These are phyloP conservation scores for Rhytidiadelphus loreus DNA, from an alignment of 225 moss, liverwort and hornwort species.

Conservation along the genomic window DNA sequence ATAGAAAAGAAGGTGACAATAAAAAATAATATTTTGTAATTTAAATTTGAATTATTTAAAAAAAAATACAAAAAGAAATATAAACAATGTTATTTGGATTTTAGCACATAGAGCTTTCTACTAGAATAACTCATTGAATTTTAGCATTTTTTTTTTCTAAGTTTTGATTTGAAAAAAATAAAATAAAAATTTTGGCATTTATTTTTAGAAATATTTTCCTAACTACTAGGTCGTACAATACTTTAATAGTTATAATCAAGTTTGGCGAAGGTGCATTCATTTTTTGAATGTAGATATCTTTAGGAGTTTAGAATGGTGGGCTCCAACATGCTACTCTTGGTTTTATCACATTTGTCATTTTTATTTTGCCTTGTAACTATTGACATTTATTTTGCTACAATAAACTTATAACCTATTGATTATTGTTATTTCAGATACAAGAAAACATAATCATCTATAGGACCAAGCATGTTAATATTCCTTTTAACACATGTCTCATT, in stretches of 20 bases:
- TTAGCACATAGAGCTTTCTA: background rate
- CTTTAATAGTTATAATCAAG: background rate
- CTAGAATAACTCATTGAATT: background rate
- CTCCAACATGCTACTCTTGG: no score
- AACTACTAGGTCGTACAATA: fast-evolving
- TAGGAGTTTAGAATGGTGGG: background rate
- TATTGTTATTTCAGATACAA: background rate
- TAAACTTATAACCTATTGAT: background rate
- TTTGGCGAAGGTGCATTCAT: fast-evolving
- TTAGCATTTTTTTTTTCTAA: background rate
- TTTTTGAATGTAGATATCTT: fast-evolving
- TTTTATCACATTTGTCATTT: background rate
- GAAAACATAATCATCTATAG: background rate
- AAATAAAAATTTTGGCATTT: background rate
- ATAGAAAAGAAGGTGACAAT: background rate
- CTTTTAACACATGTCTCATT: background rate
- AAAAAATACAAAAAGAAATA: background rate
- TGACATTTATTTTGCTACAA: background rate
- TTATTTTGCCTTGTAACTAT: background rate
- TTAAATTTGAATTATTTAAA: background rate
- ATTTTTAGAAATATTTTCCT: background rate
- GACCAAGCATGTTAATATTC: background rate
- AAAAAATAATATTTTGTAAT: background rate
- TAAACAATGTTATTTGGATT: background rate
- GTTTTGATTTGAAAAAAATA: background rate